Conservation (phyloP, 1,139 yeast genomes). For the Pichia sp. region DNA sequence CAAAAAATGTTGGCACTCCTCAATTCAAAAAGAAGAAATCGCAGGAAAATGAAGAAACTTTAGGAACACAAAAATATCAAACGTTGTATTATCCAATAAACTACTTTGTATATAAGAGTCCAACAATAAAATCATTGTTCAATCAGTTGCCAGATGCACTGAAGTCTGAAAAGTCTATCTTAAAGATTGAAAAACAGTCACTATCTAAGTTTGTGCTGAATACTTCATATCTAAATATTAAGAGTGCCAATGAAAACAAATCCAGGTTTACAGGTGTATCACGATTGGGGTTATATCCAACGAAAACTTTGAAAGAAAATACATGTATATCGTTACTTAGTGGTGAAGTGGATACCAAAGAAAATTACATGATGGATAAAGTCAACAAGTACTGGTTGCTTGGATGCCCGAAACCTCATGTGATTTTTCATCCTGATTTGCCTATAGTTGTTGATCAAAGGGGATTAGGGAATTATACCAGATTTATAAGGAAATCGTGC, state of each 20-base stretch:
- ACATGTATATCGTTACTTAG: slow-evolving; percentile 55
- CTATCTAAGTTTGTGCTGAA: slow-evolving; percentile 11
- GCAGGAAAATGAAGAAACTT: slow-evolving; percentile 26
- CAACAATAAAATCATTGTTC: slow-evolving; percentile 28
- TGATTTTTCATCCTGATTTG: slow-evolving; percentile 43
- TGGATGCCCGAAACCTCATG: slow-evolving; percentile 82
- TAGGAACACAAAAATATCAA: slow-evolving; percentile 38
- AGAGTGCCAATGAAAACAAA: slow-evolving; percentile 47
- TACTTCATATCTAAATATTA: slow-evolving; percentile 26
- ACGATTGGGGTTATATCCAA: slow-evolving; percentile 56
- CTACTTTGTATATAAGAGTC: slow-evolving; percentile 38
- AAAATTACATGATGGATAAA: slow-evolving; percentile 54
- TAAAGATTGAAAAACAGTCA: slow-evolving; percentile 12
- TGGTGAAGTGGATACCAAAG: slow-evolving; percentile 66
- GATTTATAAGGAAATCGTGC: slow-evolving; percentile 75
- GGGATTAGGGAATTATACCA: slow-evolving; percentile 64
- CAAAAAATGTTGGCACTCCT: slow-evolving; percentile 16
- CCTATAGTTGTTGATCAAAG: slow-evolving; percentile 74
- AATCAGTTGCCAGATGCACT: slow-evolving; percentile 21
- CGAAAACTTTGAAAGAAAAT: slow-evolving; percentile 37
- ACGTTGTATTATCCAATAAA: slow-evolving; percentile 42
- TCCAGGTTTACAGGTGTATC: slow-evolving; percentile 68
- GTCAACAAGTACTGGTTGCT: slow-evolving; percentile 72
- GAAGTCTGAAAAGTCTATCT: slow-evolving; percentile 11
- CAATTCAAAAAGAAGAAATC: slow-evolving; percentile 18